phyloP scores from a whole-genome alignment of 768 basidiomycete species.

The Dentipellis fragilis region DNA sequence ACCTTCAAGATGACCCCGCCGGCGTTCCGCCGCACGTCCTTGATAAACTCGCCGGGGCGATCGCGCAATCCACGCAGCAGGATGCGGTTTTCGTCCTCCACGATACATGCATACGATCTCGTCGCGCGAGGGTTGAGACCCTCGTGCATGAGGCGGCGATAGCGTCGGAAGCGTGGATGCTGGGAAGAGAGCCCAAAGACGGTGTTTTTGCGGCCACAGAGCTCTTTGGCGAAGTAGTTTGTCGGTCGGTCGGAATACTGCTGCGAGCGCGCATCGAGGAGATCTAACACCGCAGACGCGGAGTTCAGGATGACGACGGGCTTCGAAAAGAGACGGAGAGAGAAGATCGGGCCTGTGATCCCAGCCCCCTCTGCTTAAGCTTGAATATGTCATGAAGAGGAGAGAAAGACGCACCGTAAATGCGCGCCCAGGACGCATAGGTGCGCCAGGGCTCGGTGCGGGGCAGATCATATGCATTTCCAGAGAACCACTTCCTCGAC shows the following conservation, averaged over 20 bases:
- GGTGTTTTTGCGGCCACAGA: not conserved
- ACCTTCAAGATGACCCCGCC: not conserved
- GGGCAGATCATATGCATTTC: not conserved
- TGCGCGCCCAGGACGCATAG: not conserved
- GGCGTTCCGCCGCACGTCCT: conserved; percentile 27
- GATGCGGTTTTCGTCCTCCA: not conserved
- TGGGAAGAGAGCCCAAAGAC: conserved; percentile 1
- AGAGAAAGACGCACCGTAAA: not conserved
- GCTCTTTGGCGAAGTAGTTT: not conserved
- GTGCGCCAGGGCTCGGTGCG: not conserved
- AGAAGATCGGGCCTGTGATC: conserved; percentile 3
- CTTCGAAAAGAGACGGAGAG: conserved; percentile 21
- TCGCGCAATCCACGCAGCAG: conserved; percentile 24
- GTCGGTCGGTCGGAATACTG: conserved; percentile 38
- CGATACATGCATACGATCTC: not conserved
- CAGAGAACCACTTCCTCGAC: not conserved
- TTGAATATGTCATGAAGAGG: not conserved
- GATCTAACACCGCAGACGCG: conserved; percentile 25
- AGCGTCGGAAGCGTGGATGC: conserved; percentile 3
- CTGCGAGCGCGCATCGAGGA: conserved; percentile 36
- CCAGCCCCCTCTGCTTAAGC: not conserved
- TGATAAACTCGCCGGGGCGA: conserved; percentile 28
- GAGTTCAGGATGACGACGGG: conserved; percentile 41
- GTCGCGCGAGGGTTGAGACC: conserved; percentile 3
- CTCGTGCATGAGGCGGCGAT: not conserved